Evolutionary conservation across 768 basidiomycete genomes (phyloP).

Genomic region (Astraeus odoratus): DNA sequence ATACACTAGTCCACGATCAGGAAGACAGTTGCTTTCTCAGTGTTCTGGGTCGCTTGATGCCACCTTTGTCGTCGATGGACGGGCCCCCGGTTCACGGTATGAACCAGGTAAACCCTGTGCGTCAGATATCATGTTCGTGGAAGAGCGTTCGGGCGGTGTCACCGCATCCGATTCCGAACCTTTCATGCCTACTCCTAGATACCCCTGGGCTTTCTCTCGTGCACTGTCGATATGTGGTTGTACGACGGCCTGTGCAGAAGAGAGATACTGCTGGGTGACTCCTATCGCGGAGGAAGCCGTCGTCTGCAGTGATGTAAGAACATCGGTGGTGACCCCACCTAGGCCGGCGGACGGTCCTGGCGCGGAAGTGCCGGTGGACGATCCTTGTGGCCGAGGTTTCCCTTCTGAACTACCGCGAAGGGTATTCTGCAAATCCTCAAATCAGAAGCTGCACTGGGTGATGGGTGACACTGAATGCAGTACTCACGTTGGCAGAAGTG

Average conservation of each 20-base stretch:
- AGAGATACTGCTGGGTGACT: conserved; percentile 27
- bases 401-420: conserved; percentile 2
- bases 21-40: no score
- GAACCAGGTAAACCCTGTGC: conserved; percentile 28
- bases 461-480: no score
- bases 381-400: conserved; percentile 11
- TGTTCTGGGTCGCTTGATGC: not conserved
- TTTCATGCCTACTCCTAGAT: conserved; percentile 9
- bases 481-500: conserved; percentile 38
- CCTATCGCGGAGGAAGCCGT: conserved; percentile 25
- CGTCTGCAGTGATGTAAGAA: conserved; percentile 23
- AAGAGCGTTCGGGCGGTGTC: conserved; percentile 15
- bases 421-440: not conserved
- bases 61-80: conserved; percentile 8
- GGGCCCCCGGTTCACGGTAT: conserved; percentile 11
- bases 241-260: conserved; percentile 12
- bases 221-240: conserved; percentile 28
- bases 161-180: conserved; percentile 2
- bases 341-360: conserved; percentile 26
- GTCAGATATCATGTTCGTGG: conserved; percentile 34
- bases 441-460: no score
- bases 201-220: conserved; percentile 11
- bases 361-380: conserved; percentile 20
- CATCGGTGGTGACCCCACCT: conserved; percentile 25
- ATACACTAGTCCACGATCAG: no score